Percentiles rank a stretch among this genome's conserved stretches.
These are phyloP conservation scores for Paxillus rubicundulus DNA, from an alignment of 768 basidiomycete species.

Conservation along the genomic window DNA sequence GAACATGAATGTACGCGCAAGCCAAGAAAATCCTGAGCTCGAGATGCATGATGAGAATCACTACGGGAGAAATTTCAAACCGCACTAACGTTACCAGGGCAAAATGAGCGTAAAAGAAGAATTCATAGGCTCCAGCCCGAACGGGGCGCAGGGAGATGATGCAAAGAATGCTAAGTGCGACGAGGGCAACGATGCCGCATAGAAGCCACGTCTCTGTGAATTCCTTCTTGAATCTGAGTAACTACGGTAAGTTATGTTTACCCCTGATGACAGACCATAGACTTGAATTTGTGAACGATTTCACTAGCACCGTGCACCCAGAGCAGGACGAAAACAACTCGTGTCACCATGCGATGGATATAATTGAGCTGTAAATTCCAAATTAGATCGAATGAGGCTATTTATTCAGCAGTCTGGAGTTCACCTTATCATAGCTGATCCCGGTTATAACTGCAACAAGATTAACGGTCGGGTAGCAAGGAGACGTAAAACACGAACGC, in stretches of 20 bases:
- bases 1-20: conserved; percentile 31
- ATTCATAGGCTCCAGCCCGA: conserved; percentile 43
- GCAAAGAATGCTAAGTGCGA: conserved; percentile 41
- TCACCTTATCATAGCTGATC: conserved; percentile 46
- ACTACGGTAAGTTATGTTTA: not conserved
- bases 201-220: conserved; percentile 16
- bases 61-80: not conserved
- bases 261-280: not conserved
- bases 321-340: conserved; percentile 41
- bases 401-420: conserved; percentile 12
- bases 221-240: conserved; percentile 4
- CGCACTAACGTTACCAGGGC: conserved; percentile 34
- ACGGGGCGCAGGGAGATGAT: conserved; percentile 47
- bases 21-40: conserved; percentile 29
- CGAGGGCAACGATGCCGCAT: conserved; percentile 32
- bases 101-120: conserved; percentile 49
- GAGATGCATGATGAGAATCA: not conserved
- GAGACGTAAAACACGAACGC: conserved; percentile 24
- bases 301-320: conserved; percentile 48
- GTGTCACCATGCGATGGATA: conserved; percentile 44
- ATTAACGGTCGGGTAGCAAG: not conserved
- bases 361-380: conserved; percentile 28
- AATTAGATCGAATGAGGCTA: not conserved
- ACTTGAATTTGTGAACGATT: conserved; percentile 21
- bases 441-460: conserved; percentile 46